phyloP scores from a whole-genome alignment of 371 early-diverging fungal species.

The Syncephalastrum sp. region DNA sequence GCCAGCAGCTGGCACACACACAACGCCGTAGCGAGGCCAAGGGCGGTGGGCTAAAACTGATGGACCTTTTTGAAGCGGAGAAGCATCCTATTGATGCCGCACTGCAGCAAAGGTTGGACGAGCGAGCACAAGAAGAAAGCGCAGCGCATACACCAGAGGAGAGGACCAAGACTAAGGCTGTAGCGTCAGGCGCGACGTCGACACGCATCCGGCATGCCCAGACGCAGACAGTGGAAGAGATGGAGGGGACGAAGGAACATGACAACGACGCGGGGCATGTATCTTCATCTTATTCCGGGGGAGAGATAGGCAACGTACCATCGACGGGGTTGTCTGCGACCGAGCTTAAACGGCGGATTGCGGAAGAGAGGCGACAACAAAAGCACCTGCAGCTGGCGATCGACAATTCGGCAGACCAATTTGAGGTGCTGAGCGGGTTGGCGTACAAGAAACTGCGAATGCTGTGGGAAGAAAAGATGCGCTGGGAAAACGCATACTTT shows the following conservation, averaged over 20 bases:
- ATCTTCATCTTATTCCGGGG: not conserved
- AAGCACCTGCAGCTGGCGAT: constrained; percentile 45
- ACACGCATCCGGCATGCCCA: constrained; percentile 1
- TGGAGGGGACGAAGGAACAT: not conserved
- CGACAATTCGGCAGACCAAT: constrained; percentile 48
- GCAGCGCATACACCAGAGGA: too few species aligned
- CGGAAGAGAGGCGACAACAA: constrained; percentile 39
- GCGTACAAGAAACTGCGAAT: constrained; percentile 55
- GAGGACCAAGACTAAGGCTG: too few species aligned
- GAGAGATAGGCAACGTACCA: not conserved
- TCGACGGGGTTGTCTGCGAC: not conserved
- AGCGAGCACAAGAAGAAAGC: too few species aligned
- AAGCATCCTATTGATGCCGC: too few species aligned
- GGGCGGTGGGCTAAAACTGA: too few species aligned
- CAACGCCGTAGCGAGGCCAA: too few species aligned
- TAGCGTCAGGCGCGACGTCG: too few species aligned
- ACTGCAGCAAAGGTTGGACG: too few species aligned
- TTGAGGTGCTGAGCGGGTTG: constrained; percentile 50
- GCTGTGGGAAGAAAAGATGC: constrained; percentile 45
- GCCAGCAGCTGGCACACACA: too few species aligned
- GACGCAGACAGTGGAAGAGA: not conserved
- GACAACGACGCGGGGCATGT: not conserved
- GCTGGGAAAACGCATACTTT: constrained; percentile 35
- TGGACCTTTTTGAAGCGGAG: too few species aligned
- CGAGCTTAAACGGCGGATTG: constrained; percentile 38